Conservation (phyloP, 83 land plant species). For the Thuja plicata region DNA sequence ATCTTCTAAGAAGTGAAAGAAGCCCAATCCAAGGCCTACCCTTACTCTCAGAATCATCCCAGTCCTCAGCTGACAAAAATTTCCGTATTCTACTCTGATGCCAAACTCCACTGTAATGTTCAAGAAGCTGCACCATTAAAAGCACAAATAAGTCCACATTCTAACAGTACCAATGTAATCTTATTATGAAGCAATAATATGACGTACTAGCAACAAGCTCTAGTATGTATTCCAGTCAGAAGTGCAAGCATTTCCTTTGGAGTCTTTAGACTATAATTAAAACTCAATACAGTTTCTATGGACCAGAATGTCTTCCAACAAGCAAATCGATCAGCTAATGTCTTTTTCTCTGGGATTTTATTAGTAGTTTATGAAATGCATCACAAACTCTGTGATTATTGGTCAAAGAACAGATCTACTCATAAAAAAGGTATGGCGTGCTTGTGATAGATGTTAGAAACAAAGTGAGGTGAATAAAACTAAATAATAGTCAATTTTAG, state of each 20-base stretch:
- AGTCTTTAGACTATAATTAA: neutral
- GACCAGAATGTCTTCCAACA: neutral
- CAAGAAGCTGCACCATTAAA: slow-evolving; percentile 56
- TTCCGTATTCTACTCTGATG: slow-evolving; percentile 77
- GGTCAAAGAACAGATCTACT: neutral
- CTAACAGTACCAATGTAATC: neutral
- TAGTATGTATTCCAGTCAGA: neutral
- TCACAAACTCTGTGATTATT: neutral
- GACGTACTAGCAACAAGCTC: neutral
- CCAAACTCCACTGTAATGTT: slow-evolving; percentile 66
- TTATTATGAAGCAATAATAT: neutral
- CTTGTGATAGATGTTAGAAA: neutral
- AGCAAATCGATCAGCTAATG: neutral
- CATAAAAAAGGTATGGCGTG: neutral
- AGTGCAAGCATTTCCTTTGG: neutral
- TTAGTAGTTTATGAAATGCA: neutral
- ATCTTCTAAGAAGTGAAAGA: slow-evolving; percentile 70
- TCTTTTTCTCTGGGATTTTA: neutral
- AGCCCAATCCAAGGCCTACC: slow-evolving; percentile 90
- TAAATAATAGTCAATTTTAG: neutral
- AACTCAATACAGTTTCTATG: neutral
- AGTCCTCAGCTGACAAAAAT: slow-evolving; percentile 78
- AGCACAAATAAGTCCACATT: slow-evolving; percentile 12
- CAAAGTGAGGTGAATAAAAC: neutral
- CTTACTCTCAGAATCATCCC: slow-evolving; percentile 49